Evolutionary conservation across 139 green algal species (phyloP).

Genomic region (Trebouxia sp.): DNA sequence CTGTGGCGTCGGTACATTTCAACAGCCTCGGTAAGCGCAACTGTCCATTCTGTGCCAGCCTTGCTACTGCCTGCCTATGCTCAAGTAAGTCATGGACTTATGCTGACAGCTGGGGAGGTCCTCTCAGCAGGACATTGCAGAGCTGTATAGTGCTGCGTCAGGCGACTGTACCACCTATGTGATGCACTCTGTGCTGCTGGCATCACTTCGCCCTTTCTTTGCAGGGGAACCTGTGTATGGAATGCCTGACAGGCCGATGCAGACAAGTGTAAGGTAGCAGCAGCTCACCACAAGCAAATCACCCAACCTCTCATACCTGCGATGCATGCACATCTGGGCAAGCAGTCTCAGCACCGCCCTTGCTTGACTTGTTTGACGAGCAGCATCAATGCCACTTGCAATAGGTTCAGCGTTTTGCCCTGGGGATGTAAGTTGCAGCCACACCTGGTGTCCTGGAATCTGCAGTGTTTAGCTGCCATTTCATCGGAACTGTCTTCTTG

Average conservation of each 20-base stretch:
- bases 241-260: slow-evolving; percentile 1
- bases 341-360: not conserved
- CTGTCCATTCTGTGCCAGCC: too few species aligned
- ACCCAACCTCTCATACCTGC: not conserved
- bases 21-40: slow-evolving; percentile 16
- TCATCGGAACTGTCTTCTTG: too few species aligned
- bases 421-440: not conserved
- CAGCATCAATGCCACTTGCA: too few species aligned
- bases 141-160: too few species aligned
- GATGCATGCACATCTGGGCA: not conserved
- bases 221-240: slow-evolving; percentile 31
- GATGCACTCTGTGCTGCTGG: too few species aligned
- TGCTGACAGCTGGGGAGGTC: too few species aligned
- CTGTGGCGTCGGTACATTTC: slow-evolving; percentile 17
- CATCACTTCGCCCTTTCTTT: too few species aligned
- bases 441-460: too few species aligned
- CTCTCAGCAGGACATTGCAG: not conserved
- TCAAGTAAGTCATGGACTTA: not conserved
- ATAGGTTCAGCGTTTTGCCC: not conserved
- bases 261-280: not conserved
- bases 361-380: not conserved
- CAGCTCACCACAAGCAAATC: not conserved
- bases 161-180: too few species aligned
- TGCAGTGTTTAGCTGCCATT: too few species aligned
- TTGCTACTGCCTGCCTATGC: not conserved